Evolutionary conservation across 306 rosid genomes (phyloP).

Genomic region (Malus asiatica): DNA sequence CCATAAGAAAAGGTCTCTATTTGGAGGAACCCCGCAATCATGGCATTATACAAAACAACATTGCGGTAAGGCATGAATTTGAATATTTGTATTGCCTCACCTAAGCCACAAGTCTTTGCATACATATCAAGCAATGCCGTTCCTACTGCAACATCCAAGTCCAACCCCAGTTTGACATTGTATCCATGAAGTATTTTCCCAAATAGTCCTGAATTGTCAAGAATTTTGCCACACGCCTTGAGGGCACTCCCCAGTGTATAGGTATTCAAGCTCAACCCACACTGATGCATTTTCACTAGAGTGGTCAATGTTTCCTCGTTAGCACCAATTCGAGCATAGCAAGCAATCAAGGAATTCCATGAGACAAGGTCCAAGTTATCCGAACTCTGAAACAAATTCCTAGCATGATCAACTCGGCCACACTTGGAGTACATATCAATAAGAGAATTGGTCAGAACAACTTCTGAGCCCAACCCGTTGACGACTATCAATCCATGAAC

Average conservation of each 20-base stretch:
- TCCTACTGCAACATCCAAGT: slow-evolving; percentile 34
- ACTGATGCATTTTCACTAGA: slow-evolving; percentile 38
- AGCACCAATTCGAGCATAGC: slow-evolving; percentile 37
- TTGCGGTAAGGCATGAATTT: slow-evolving; percentile 20
- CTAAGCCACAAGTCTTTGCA: slow-evolving; percentile 40
- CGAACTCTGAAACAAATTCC: slow-evolving; percentile 40
- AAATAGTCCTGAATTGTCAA: slow-evolving; percentile 2
- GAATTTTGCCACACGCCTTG: slow-evolving; percentile 31
- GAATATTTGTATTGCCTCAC: slow-evolving; percentile 33
- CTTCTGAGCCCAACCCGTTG: slow-evolving; percentile 19
- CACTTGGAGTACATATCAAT: slow-evolving; percentile 58
- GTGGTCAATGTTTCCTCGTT: slow-evolving; percentile 23
- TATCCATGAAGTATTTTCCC: slow-evolving; percentile 45
- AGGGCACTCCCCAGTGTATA: slow-evolving; percentile 51
- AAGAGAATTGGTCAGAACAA: slow-evolving; percentile 35
- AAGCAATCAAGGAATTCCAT: slow-evolving; percentile 50
- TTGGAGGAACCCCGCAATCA: slow-evolving; percentile 47
- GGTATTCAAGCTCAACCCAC: slow-evolving; percentile 26
- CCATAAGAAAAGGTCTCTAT: slow-evolving; percentile 11
- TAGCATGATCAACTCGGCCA: slow-evolving; percentile 26
- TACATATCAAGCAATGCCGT: slow-evolving; percentile 58
- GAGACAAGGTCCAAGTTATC: slow-evolving; percentile 38
- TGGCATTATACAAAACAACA: slow-evolving; percentile 42
- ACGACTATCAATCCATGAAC: slow-evolving; percentile 36
- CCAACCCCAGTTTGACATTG: slow-evolving; percentile 35